These are phyloP conservation scores for Leccinum huronense DNA, from an alignment of 1,284 basidiomycete species.

Conservation along the genomic window DNA sequence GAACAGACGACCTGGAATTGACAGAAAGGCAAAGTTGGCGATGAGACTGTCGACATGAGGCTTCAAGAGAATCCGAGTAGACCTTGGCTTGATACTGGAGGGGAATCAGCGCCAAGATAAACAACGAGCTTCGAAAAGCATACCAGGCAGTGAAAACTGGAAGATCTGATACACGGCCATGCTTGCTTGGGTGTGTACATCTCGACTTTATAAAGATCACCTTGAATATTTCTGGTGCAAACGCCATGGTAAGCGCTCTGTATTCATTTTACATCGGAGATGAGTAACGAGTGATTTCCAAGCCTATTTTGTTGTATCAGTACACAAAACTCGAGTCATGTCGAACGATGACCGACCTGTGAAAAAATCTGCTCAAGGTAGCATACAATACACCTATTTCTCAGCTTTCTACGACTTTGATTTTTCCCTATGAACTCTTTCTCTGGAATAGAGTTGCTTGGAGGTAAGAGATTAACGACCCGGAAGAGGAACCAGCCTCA, in stretches of 20 bases:
- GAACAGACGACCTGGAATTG: conserved; percentile 13
- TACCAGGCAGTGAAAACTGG: conserved; percentile 82
- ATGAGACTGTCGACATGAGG: conserved; percentile 76
- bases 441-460: conserved; percentile 61
- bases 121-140: conserved; percentile 24
- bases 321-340: neutral
- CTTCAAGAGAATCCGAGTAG: conserved; percentile 82
- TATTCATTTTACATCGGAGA: conserved; percentile 69
- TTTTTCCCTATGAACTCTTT: conserved; percentile 61
- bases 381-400: conserved; percentile 76
- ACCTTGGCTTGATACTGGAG: conserved; percentile 79
- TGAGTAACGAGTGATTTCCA: conserved; percentile 80
- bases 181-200: conserved; percentile 65
- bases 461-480: conserved; percentile 68
- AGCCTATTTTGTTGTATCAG: conserved; percentile 46
- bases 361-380: conserved; percentile 72
- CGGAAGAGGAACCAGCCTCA: conserved; percentile 84
- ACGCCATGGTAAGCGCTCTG: conserved; percentile 62
- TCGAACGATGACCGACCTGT: conserved; percentile 45
- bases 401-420: conserved; percentile 87
- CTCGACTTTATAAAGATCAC: conserved; percentile 73
- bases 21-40: conserved; percentile 81
- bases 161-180: conserved; percentile 81
- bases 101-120: conserved; percentile 9
- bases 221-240: conserved; percentile 82